phyloP scores from a whole-genome alignment of 2,329 filamentous ascomycete species.

The Colletotrichum cuscutae region DNA sequence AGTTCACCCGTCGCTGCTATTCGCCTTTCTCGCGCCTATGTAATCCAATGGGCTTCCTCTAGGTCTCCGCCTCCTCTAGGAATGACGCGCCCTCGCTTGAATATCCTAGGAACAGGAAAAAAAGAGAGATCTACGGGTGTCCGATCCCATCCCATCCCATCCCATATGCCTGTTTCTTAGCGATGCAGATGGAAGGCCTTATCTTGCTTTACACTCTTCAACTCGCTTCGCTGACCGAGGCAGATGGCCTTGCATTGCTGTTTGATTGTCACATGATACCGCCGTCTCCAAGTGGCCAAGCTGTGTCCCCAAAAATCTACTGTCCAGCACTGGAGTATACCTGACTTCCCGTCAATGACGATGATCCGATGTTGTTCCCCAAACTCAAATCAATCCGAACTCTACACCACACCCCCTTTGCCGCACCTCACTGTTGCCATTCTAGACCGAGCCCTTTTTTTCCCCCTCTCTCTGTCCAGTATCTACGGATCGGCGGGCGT shows the following conservation, averaged over 20 bases:
- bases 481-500: neutral
- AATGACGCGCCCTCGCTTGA: neutral
- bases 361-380: slow-evolving; percentile 24
- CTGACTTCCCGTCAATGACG: slow-evolving; percentile 27
- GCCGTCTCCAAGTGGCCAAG: slow-evolving; percentile 1
- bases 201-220: neutral
- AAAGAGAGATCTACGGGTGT: neutral
- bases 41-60: neutral
- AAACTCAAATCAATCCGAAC: slow-evolving; percentile 33
- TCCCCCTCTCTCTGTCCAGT: neutral
- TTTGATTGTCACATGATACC: slow-evolving; percentile 25
- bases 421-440: neutral
- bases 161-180: neutral
- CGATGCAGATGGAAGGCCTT: neutral
- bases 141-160: neutral
- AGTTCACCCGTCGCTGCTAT: neutral
- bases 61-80: neutral
- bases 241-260: neutral
- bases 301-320: neutral
- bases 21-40: neutral
- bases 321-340: neutral
- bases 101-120: neutral
- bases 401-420: neutral
- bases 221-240: slow-evolving; percentile 2
- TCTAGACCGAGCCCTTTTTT: slow-evolving; percentile 1